Evolutionary conservation across 192 early-diverging fungal genomes (phyloP).

Genomic region (Dispira parvispora): DNA sequence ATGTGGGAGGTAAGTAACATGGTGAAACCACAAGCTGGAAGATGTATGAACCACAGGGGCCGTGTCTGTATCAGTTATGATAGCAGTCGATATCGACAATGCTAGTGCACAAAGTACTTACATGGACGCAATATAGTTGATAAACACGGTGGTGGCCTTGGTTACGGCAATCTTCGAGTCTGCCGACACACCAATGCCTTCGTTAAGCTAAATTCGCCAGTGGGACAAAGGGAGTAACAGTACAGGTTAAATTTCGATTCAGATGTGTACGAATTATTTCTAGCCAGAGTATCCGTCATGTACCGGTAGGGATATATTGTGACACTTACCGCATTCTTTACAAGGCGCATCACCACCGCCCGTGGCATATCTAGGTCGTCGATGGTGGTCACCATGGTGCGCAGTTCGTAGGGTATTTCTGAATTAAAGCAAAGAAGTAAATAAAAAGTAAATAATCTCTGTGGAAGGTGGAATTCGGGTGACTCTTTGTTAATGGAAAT

Average conservation of each 20-base stretch:
- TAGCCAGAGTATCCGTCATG: neutral
- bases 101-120: neutral
- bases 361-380: neutral
- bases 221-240: neutral
- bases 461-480: neutral
- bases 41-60: neutral
- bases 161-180: neutral
- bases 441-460: neutral
- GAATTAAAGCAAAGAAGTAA: no score
- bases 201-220: neutral
- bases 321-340: conserved; percentile 1
- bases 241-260: neutral
- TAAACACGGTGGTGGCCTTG: conserved; percentile 3
- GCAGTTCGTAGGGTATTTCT: no score
- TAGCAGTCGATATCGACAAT: neutral
- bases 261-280: neutral
- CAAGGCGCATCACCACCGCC: conserved; percentile 3
- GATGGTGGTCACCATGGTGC: conserved; percentile 2
- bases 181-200: neutral
- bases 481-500: neutral
- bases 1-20: neutral
- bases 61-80: neutral
- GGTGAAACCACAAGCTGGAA: neutral
- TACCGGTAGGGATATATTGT: neutral
- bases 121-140: neutral